Base-by-base conservation (phyloP, 352 stramenopile genomes). In the Phytophthora crassamura region DNA sequence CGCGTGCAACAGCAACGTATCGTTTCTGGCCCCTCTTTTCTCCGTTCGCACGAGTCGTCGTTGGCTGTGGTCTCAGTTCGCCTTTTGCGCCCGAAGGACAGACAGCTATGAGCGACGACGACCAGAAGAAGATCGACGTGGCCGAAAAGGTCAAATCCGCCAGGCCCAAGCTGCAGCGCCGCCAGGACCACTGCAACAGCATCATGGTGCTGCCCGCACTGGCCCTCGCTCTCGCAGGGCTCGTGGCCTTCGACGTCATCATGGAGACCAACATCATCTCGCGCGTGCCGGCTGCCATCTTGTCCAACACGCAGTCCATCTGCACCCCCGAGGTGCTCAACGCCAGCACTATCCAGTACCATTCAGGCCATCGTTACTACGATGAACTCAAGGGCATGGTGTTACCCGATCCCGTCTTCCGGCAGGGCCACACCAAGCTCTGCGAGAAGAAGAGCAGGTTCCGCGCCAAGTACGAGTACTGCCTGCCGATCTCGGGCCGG, bases 401-500 rank as follows among this genome's bases (percentile, higher is more conserved):
- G 0, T 5, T 59, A 5, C 53, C 61, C 6, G 32, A 34, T 3
- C 76, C 76, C 7, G 52, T 69, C 36, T 74, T 84, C 56, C 30
- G 22, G 16, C 59, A 56, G 46, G 45, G 69, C 11, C 62, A 72
- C 33, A 38, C 33, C 25, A 57, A 45, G 25, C 57, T 75, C 2
- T 75, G 67, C 49, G 46, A 59, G 22, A 62, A 64, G 14, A 65
- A 54, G 11, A 62, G 25, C 15, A 58, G 53, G 14, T 18, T 22
- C 7, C 28, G 35, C 16, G 53, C 48, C 12, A 50, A 64, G 16
- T 60, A 59, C 42, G 28, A 64, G 15, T 84, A 80, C 39, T 88
- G 79, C 20, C 69, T 88, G 3, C 78, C 78, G 14, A 80, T 85
- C 50, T 69, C 67, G 0, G 78, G 64, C 7, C 61, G 76, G n/a